Evolutionary conservation across 2,329 filamentous ascomycete species (phyloP).

Genomic region (Colletotrichum spinosum): DNA sequence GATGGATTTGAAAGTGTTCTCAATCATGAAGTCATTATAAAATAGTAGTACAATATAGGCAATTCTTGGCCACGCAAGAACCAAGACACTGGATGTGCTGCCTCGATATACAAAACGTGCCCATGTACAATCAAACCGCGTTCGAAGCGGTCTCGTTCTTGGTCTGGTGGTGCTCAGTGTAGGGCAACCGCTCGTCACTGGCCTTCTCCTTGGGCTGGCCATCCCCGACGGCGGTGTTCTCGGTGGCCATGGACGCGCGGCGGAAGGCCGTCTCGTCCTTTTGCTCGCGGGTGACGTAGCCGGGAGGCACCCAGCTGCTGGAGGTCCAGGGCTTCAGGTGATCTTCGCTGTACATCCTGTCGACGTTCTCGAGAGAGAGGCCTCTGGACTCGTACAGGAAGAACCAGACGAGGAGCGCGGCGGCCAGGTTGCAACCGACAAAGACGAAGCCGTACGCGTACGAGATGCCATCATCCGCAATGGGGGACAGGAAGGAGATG

Average conservation of each 20-base stretch:
- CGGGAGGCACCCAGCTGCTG: conserved; percentile 61
- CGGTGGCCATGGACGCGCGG: conserved; percentile 15
- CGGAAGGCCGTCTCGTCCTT: conserved; percentile 44
- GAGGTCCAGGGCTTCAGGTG: conserved; percentile 72
- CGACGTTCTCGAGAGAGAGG: conserved; percentile 77
- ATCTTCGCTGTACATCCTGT: conserved; percentile 74
- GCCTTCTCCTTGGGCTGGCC: conserved; percentile 23
- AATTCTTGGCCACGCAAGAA: too few species aligned
- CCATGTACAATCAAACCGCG: conserved; percentile 4
- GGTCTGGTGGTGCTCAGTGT: conserved; percentile 22
- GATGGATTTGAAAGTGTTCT: too few species aligned
- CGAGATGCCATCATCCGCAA: conserved; percentile 70
- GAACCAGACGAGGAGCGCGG: conserved; percentile 72
- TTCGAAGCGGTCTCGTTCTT: conserved; percentile 16
- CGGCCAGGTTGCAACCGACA: conserved; percentile 69
- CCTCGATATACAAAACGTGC: neutral
- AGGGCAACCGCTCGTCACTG: conserved; percentile 20
- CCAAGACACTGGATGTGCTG: too few species aligned
- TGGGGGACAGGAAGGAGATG: conserved; percentile 75
- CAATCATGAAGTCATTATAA: too few species aligned
- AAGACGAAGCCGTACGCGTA: conserved; percentile 76
- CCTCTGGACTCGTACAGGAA: conserved; percentile 75
- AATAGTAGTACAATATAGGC: too few species aligned
- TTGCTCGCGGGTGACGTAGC: conserved; percentile 55
- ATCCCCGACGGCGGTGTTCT: conserved; percentile 9